phyloP scores from a whole-genome alignment of 768 basidiomycete genomes.

The Stropharia rugosoannulata region DNA sequence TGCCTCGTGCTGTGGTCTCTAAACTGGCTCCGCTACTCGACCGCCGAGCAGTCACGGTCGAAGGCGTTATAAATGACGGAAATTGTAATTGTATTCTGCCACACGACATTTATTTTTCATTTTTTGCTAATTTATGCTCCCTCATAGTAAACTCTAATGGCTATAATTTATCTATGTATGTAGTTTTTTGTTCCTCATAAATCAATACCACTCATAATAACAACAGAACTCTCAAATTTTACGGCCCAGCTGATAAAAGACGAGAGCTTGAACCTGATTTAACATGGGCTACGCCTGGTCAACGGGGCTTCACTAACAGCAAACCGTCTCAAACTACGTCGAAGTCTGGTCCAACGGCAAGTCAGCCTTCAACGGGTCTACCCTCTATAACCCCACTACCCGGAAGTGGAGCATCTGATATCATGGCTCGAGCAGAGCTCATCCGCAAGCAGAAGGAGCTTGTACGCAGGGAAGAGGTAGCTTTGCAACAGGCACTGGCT shows the following conservation, averaged over 20 bases:
- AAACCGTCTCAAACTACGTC: slow-evolving; percentile 13
- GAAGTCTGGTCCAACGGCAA: slow-evolving; percentile 8
- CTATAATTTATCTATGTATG: slow-evolving; percentile 67
- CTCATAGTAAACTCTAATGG: slow-evolving; percentile 36
- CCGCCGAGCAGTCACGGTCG: slow-evolving; percentile 56
- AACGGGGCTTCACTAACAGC: slow-evolving; percentile 50
- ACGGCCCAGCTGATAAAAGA: slow-evolving; percentile 62
- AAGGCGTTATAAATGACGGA: slow-evolving; percentile 69
- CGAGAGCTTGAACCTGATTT: slow-evolving; percentile 62
- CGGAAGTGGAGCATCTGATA: not conserved
- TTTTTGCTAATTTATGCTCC: not conserved
- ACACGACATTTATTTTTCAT: not conserved
- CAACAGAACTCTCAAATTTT: slow-evolving; percentile 66
- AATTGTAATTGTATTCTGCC: slow-evolving; percentile 46
- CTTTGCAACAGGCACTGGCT: slow-evolving; percentile 7
- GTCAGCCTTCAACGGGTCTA: not conserved
- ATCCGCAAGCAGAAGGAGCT: not conserved
- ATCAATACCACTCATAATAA: not conserved
- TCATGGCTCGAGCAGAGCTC: not conserved
- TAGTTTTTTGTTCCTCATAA: not conserved
- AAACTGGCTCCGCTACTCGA: slow-evolving; percentile 77
- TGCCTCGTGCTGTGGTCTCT: slow-evolving; percentile 57
- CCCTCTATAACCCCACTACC: slow-evolving; percentile 1
- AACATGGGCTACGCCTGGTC: slow-evolving; percentile 72
- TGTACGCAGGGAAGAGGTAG: not conserved